phyloP scores from a whole-genome alignment of 1,139 yeast genomes.

The Tardiomyces digboiensis region DNA sequence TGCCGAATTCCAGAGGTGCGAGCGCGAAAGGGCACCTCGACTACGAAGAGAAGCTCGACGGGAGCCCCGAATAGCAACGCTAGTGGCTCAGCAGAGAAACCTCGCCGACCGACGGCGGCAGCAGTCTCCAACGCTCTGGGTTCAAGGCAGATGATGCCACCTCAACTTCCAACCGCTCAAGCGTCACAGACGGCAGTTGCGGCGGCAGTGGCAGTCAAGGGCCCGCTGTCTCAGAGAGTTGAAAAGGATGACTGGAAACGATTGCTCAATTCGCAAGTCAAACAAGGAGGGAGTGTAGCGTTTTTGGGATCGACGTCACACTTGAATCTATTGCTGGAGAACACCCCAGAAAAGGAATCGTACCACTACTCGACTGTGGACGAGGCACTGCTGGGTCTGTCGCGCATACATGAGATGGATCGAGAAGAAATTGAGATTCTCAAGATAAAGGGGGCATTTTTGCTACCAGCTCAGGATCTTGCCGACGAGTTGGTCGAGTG shows the following conservation, averaged over 20 bases:
- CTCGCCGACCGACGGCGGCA: neutral
- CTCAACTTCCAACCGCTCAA: neutral
- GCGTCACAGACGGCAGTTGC: neutral
- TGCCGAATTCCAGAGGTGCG: conserved; percentile 49
- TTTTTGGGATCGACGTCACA: conserved; percentile 6
- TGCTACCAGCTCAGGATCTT: conserved; percentile 52
- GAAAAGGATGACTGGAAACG: conserved; percentile 7
- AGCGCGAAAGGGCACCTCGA: conserved; percentile 17
- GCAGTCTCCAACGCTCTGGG: neutral
- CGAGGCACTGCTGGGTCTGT: conserved; percentile 15
- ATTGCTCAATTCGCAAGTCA: conserved; percentile 11
- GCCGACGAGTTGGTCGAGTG: conserved; percentile 53
- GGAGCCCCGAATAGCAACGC: neutral
- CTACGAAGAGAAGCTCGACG: conserved; percentile 2
- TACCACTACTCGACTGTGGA: conserved; percentile 29
- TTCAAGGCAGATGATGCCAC: neutral
- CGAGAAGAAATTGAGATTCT: conserved; percentile 61
- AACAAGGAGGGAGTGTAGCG: neutral
- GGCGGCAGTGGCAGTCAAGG: neutral
- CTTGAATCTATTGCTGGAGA: conserved; percentile 19
- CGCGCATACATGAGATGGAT: conserved; percentile 34
- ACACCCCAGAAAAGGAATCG: conserved; percentile 21
- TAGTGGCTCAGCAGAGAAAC: neutral
- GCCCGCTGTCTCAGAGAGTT: neutral
- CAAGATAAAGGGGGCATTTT: conserved; percentile 62